Evolutionary conservation across 768 basidiomycete genomes (phyloP).

Genomic region (Tylopilus subfusipes): DNA sequence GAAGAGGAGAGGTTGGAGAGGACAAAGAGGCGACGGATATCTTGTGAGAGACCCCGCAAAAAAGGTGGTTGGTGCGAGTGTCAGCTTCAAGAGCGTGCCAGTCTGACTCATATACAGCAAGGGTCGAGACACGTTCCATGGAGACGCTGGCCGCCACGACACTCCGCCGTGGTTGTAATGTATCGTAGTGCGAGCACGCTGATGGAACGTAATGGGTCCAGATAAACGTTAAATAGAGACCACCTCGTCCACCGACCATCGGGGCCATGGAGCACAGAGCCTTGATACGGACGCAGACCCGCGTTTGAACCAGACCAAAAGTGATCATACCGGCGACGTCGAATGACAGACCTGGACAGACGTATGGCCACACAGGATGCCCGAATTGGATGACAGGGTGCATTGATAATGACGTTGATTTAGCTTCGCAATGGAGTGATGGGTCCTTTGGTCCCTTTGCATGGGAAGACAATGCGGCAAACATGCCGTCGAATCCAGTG

Average conservation of each 20-base stretch:
- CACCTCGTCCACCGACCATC: background rate
- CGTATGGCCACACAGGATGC: background rate
- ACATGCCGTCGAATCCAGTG: conserved; percentile 21
- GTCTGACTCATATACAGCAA: conserved; percentile 25
- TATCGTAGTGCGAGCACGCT: conserved; percentile 2
- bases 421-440: conserved; percentile 17
- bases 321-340: background rate
- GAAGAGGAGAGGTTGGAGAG: background rate
- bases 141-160: conserved; percentile 23
- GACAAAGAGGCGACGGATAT: background rate
- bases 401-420: conserved; percentile 18
- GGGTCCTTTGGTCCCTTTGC: conserved; percentile 7
- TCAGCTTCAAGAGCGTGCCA: conserved; percentile 2
- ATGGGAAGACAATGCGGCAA: conserved; percentile 24
- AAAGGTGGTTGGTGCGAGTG: background rate
- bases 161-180: conserved; percentile 19
- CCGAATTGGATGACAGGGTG: conserved; percentile 2
- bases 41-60: background rate
- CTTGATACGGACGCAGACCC: background rate
- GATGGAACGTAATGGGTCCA: conserved; percentile 7
- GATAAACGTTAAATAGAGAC: conserved; percentile 6
- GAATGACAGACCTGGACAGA: conserved; percentile 1
- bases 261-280: background rate
- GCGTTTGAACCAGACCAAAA: background rate
- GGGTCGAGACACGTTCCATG: conserved; percentile 24